Conservation (phyloP, 164 flowering plant species). For the Macadamia integrifolia region DNA sequence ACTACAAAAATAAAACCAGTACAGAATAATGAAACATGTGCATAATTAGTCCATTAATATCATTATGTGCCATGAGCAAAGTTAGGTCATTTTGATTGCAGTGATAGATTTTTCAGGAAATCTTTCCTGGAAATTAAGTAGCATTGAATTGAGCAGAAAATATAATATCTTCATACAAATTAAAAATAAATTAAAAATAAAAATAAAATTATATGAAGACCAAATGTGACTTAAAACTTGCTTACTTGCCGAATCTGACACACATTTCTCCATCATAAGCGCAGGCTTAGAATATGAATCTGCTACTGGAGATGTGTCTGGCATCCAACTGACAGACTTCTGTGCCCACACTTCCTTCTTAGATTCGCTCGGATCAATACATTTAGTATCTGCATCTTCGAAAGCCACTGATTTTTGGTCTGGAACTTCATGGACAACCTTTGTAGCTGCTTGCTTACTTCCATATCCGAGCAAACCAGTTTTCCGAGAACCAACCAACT, state of each 20-base stretch:
- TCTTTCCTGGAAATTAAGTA: neutral
- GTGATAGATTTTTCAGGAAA: neutral
- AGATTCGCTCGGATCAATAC: conserved; percentile 48
- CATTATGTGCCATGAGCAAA: neutral
- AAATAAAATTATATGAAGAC: neutral
- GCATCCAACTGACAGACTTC: conserved; percentile 47
- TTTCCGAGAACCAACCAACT: conserved; percentile 35
- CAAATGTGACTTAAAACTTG: neutral
- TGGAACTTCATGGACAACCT: conserved; percentile 61
- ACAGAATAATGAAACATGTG: neutral
- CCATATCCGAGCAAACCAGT: conserved; percentile 32
- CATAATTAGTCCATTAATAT: neutral
- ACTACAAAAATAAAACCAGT: neutral
- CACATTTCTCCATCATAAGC: conserved; percentile 36
- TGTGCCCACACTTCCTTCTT: conserved; percentile 36
- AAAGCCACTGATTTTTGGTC: conserved; percentile 38
- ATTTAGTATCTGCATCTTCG: conserved; percentile 73
- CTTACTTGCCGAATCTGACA: conserved; percentile 60
- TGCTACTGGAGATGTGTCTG: conserved; percentile 31
- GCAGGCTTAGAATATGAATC: conserved; percentile 49
- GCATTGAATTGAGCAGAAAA: too few relatives aligned
- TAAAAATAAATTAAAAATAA: too few relatives aligned
- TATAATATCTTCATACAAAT: neutral
- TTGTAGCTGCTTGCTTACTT: conserved; percentile 44
- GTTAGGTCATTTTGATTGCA: neutral